phyloP scores from a whole-genome alignment of 176 grass and related monocot genomes.

The Puya raimondii region DNA sequence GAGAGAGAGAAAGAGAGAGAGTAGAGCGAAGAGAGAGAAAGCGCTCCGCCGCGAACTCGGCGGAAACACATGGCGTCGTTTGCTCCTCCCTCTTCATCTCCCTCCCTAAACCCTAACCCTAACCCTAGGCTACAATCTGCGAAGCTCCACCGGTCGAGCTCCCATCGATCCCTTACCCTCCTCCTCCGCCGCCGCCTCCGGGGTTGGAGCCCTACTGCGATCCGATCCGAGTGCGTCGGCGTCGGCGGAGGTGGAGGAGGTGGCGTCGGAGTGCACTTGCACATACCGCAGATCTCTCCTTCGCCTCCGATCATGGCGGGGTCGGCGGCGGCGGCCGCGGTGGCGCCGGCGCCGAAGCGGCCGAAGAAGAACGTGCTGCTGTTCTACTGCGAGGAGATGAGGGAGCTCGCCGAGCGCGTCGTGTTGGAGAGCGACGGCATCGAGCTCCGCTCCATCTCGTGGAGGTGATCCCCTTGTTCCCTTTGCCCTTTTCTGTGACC shows the following conservation, averaged over 20 bases:
- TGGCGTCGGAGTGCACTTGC: neutral
- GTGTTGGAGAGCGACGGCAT: constrained; percentile 54
- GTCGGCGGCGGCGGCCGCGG: neutral
- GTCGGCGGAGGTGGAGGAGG: neutral
- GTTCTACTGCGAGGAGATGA: constrained; percentile 82
- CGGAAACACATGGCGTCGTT: neutral
- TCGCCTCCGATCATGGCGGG: constrained; percentile 4
- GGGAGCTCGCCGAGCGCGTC: constrained; percentile 62
- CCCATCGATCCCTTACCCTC: neutral
- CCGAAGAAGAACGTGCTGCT: constrained; percentile 68
- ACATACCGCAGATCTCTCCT: constrained; percentile 7
- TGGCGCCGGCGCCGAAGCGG: constrained; percentile 19
- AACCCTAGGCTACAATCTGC: neutral
- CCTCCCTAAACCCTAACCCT: neutral
- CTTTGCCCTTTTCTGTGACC: no score
- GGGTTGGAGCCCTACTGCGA: neutral
- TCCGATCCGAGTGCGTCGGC: neutral
- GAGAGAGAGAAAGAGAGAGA: no score
- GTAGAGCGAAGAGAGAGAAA: no score
- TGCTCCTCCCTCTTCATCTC: neutral
- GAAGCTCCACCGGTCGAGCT: neutral
- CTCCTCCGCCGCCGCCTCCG: neutral
- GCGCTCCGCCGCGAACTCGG: neutral
- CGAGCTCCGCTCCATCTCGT: constrained; percentile 69
- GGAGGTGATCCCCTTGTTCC: constrained; percentile 38